These are phyloP conservation scores for Rosellinia necatrix DNA, from an alignment of 2,329 filamentous ascomycete genomes.

Conservation along the genomic window DNA sequence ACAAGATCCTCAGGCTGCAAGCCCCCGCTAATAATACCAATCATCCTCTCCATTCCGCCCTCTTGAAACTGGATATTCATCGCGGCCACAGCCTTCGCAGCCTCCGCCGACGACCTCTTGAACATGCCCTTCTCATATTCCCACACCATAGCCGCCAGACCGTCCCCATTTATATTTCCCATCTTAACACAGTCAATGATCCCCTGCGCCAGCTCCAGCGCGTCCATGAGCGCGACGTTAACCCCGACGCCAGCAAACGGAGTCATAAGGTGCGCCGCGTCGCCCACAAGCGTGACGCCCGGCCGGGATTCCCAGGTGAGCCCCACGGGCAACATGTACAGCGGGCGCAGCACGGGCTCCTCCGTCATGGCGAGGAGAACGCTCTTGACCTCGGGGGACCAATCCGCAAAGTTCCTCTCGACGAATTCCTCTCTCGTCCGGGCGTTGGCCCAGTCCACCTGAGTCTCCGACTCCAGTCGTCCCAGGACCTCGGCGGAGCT, in stretches of 20 bases:
- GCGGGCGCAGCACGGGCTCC: slow-evolving; percentile 19
- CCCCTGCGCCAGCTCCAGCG: slow-evolving; percentile 44
- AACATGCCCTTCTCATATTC: slow-evolving; percentile 35
- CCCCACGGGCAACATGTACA: slow-evolving; percentile 36
- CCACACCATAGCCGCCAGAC: slow-evolving; percentile 25
- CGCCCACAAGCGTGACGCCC: slow-evolving; percentile 56
- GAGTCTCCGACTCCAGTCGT: slow-evolving; percentile 5
- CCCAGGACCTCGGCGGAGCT: slow-evolving; percentile 21
- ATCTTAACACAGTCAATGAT: slow-evolving; percentile 22
- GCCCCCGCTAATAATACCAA: slow-evolving; percentile 18
- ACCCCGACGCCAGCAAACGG: slow-evolving; percentile 55
- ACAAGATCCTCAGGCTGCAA: background rate
- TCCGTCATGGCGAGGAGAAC: slow-evolving; percentile 23
- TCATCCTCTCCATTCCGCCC: slow-evolving; percentile 27
- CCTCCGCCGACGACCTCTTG: slow-evolving; percentile 26
- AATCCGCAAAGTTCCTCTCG: slow-evolving; percentile 29
- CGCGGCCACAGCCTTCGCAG: slow-evolving; percentile 23
- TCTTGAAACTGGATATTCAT: slow-evolving; percentile 29
- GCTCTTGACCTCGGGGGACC: slow-evolving; percentile 14
- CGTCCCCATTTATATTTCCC: slow-evolving; percentile 15
- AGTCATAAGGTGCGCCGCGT: slow-evolving; percentile 56
- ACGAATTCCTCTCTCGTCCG: slow-evolving; percentile 20
- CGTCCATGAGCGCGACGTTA: slow-evolving; percentile 53
- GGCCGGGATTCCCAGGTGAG: slow-evolving; percentile 33
- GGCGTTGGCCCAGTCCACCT: slow-evolving; percentile 31